Percentiles rank a stretch among this genome's conserved stretches.
Evolutionary conservation across 164 flowering plant species (phyloP).

Genomic region (Nymphaea colorata): DNA sequence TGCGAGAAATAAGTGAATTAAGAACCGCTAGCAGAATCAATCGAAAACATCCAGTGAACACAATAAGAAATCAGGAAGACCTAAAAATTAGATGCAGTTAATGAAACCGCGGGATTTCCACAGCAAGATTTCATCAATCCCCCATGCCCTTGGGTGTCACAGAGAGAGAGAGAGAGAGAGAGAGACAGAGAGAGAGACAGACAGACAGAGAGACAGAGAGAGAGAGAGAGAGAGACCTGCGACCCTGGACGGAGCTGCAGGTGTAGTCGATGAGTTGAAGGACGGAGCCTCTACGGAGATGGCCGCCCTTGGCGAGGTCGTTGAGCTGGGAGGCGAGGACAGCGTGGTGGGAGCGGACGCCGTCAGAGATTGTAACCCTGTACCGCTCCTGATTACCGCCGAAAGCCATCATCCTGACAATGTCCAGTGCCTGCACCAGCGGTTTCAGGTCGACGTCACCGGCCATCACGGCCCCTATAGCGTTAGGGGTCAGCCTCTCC

Average conservation of each 20-base stretch:
- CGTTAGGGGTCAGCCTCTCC: constrained; percentile 59
- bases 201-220: constrained; percentile 17
- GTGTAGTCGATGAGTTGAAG: constrained; percentile 85
- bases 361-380: constrained; percentile 65
- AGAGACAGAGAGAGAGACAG: neutral
- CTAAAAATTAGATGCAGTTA: too few relatives aligned
- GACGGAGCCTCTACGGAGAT: constrained; percentile 59
- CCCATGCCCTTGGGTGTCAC: neutral
- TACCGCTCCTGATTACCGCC: constrained; percentile 54
- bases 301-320: constrained; percentile 46
- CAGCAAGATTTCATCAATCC: neutral
- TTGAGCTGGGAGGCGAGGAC: constrained; percentile 92
- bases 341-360: constrained; percentile 56
- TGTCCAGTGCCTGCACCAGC: constrained; percentile 70
- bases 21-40: too few relatives aligned
- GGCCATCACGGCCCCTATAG: constrained; percentile 50
- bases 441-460: constrained; percentile 88
- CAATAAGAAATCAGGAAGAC: too few relatives aligned
- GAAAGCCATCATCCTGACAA: constrained; percentile 26
- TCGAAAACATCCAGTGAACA: too few relatives aligned
- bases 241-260: constrained; percentile 60
- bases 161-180: neutral
- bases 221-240: constrained; percentile 34
- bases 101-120: too few relatives aligned
- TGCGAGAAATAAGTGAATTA: too few relatives aligned